phyloP scores from a whole-genome alignment of 2,329 filamentous ascomycete species.

The Madurella fahalii region DNA sequence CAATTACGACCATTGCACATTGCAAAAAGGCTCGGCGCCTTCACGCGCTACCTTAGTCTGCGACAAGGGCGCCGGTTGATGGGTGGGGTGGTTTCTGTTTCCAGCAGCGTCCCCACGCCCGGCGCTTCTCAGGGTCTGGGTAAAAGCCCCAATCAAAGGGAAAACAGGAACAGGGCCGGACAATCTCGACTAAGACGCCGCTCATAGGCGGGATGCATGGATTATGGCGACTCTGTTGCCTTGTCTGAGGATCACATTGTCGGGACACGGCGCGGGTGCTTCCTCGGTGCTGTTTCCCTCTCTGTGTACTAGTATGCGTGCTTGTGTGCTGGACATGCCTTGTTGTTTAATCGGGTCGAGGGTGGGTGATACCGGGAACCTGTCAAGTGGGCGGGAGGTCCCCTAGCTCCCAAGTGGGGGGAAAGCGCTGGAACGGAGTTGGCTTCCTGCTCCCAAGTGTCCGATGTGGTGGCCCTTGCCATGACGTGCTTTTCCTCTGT shows the following conservation, averaged over 20 bases:
- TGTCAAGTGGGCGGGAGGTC: too few species aligned
- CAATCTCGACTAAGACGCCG: constrained; percentile 15
- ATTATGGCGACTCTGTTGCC: background rate
- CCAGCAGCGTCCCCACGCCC: constrained; percentile 14
- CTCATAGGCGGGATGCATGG: background rate
- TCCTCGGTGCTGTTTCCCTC: too few species aligned
- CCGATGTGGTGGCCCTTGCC: background rate
- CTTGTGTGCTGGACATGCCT: too few species aligned
- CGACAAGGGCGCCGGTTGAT: constrained; percentile 8
- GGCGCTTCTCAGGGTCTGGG: constrained; percentile 25
- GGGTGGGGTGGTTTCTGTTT: constrained; percentile 20
- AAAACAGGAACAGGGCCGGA: constrained; percentile 22
- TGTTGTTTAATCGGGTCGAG: too few species aligned
- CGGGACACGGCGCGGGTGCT: too few species aligned
- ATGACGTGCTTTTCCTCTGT: background rate
- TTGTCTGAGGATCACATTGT: too few species aligned
- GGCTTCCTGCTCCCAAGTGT: too few species aligned
- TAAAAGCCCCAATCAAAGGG: constrained; percentile 26
- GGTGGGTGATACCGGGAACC: too few species aligned
- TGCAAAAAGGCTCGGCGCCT: constrained; percentile 21
- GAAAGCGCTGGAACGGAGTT: too few species aligned
- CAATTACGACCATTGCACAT: constrained; percentile 13
- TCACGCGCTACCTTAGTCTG: constrained; percentile 9
- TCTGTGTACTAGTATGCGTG: too few species aligned
- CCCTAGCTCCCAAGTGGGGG: too few species aligned